Evolutionary conservation across 345 rosid species (phyloP), one percentile per base, ranked within the genome.

Genomic region (Euphorbia lathyris): DNA sequence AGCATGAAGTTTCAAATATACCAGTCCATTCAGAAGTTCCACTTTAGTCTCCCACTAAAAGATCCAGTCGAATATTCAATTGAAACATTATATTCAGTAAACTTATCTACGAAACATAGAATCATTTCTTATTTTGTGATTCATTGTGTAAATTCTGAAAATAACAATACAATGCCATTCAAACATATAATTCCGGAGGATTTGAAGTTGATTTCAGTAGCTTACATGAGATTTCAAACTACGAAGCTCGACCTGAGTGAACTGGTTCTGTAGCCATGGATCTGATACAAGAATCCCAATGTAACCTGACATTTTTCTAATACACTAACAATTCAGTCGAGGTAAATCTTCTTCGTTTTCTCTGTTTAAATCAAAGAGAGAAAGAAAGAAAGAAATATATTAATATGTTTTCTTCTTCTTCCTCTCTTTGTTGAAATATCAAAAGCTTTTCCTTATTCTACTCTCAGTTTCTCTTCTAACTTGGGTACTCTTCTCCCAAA

Each of bases 171-270:
- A n/a, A n/a, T 11, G n/a, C n/a, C n/a, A n/a, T n/a, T n/a, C 2
- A 62, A 45, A 8, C 11, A 63, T 4, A 25, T 36, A 63, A 61
- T n/a, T n/a, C n/a, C 3, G 45, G 13, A 23, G 62, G 14, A 88
- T 89, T 95, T 97, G 67, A 95, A 95, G 82, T 92, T 97, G 58
- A 95, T 90, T 78, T 90, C 99, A 9, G 3, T 11, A 36, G 67
- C 80, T 67, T 82, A 90, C 99, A 51, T 95, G 97, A 75, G 93
- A 69, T 81, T 95, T 95, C 56, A 95, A 88, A 84, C 99, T 88
- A 25, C 97, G 88, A 68, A 91, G 99, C 92, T 95, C 99, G 48
- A 95, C 99, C 64, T 95, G 99, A 50, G 99, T 95, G 87, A 95
- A 95, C 86, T 95, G 99, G 77, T 90, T 95, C 65, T 95, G 99